Base-by-base conservation (phyloP, 177 flowering plant species). In the Vitis hybrid region DNA sequence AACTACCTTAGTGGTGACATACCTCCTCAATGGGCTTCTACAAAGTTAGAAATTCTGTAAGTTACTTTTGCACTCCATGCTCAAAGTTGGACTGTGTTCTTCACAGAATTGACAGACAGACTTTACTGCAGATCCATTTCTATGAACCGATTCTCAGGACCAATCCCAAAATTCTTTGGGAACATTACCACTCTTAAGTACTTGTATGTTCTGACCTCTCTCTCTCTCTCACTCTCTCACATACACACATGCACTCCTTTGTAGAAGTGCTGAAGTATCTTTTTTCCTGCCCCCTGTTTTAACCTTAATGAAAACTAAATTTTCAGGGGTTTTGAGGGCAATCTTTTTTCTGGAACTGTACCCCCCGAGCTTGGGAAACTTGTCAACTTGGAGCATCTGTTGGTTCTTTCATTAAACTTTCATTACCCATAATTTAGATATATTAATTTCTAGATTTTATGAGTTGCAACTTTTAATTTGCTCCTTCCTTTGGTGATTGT, bases 1-100 rank as follows among this genome's bases (percentile, higher is more conserved):
- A 82, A 82, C 80, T 80, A 71, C 62, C 80, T 82, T 13, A 75
- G 63, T 52, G 83, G 85, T 21, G 66, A 65, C 9, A 82, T 82
- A 60, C 85, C 85, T 1, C 32, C 6, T 0, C 78, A 82, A 78
- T 82, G 85, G 85, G 73, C 78, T 59, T 65, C 79, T 21, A 51
- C 55, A 24, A 64, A 71, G 49, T 54, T 81, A 67, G 73, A 76
- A 69, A 58, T 8, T 58, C 1, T 81, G 84, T 81, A 70, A 67
- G 67, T 3, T 32, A 32, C 35, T 32, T 32, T 32, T 32, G 3
- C 35, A 32, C 5, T 6, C 35, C 35, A 3, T 32, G 35, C 35
- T 32, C 35, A 32, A 32, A 32, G 5, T 32, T 32, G 35, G 35
- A 3, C 35, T 32, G 35, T 32, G 35, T 32, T 32, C 35, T 32